Percentiles rank a stretch among this genome's conserved stretches.
These are phyloP conservation scores for Botryotinia calthae DNA, from an alignment of 2,329 filamentous ascomycete genomes.

Conservation along the genomic window DNA sequence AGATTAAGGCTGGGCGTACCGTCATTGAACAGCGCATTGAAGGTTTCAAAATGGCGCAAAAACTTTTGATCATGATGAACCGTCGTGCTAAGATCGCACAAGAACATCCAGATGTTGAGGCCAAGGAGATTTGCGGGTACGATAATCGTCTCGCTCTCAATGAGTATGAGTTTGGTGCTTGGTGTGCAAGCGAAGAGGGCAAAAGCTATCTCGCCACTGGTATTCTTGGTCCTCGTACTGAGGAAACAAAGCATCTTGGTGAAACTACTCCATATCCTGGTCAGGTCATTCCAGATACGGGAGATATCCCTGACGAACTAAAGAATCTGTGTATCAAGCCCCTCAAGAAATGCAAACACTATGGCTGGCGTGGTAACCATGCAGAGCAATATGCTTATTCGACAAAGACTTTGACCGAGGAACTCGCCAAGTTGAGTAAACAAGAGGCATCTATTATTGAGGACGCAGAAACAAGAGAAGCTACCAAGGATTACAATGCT, in stretches of 20 bases:
- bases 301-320: conserved; percentile 26
- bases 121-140: conserved; percentile 36
- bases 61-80: conserved; percentile 33
- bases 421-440: conserved; percentile 27
- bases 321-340: conserved; percentile 34
- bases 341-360: conserved; percentile 33
- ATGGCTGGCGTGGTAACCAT: conserved; percentile 32
- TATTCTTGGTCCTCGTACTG: conserved; percentile 34
- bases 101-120: conserved; percentile 26
- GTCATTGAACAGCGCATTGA: conserved; percentile 27
- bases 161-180: conserved; percentile 32
- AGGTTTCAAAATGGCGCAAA: conserved; percentile 26
- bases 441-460: conserved; percentile 33
- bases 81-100: conserved; percentile 29
- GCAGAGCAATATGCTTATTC: conserved; percentile 27
- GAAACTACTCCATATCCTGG: conserved; percentile 25
- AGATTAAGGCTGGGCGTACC: conserved; percentile 27
- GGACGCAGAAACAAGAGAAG: conserved; percentile 36
- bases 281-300: conserved; percentile 21
- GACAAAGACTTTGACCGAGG: conserved; percentile 24
- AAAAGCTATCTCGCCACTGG: conserved; percentile 30
- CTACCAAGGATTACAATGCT: conserved; percentile 34
- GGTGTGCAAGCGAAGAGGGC: conserved; percentile 32
- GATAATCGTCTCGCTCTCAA: conserved; percentile 37
- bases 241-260: conserved; percentile 29